These are phyloP conservation scores for Saccharum spontaneum DNA, from an alignment of 176 grass and related monocot species.

Conservation along the genomic window DNA sequence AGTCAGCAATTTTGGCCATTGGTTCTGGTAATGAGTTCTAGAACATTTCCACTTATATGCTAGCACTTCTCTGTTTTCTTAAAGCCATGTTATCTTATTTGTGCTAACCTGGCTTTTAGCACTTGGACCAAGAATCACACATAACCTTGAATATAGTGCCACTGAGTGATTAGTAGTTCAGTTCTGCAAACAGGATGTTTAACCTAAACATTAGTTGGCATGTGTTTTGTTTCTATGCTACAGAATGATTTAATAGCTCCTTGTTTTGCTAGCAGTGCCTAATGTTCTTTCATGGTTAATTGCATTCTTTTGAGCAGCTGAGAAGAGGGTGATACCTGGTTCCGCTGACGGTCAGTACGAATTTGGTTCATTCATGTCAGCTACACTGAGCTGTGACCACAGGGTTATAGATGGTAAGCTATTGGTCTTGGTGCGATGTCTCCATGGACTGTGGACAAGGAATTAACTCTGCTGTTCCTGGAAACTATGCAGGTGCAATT, in stretches of 20 bases:
- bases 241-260: neutral
- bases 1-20: constrained; percentile 90
- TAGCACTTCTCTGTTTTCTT: neutral
- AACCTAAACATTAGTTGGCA: neutral
- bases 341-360: constrained; percentile 65
- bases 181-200: neutral
- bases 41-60: neutral
- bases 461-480: neutral
- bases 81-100: neutral
- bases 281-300: neutral
- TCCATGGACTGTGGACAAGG: neutral
- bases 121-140: neutral
- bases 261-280: neutral
- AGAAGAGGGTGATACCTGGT: constrained; percentile 90
- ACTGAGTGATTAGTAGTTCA: neutral
- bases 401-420: constrained; percentile 88
- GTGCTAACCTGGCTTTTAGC: neutral
- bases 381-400: constrained; percentile 94
- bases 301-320: constrained; percentile 33
- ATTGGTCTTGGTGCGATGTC: neutral
- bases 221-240: neutral
- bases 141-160: neutral
- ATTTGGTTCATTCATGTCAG: constrained; percentile 91
- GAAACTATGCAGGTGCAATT: constrained; percentile 66
- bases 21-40: constrained; percentile 64